phyloP scores from a whole-genome alignment of 129 eudicot genomes.

The Pittosporum tobira region DNA sequence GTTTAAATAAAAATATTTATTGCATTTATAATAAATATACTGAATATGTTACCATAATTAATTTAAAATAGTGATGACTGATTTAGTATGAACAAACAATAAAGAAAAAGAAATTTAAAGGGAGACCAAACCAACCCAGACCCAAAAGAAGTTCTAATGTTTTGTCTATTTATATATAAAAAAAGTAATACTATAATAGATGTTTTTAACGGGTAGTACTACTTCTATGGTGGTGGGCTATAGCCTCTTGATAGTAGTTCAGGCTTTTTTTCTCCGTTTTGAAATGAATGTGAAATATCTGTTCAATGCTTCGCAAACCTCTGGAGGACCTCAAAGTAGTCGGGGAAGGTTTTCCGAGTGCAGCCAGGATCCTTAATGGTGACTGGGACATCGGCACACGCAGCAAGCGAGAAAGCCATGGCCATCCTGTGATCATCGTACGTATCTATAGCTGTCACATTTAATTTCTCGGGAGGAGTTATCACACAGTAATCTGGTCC shows the following conservation, averaged over 20 bases:
- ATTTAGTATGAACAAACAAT: too few species aligned
- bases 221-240: too few species aligned
- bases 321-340: conserved; percentile 85
- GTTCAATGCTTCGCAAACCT: conserved; percentile 58
- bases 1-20: too few species aligned
- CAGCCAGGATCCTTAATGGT: conserved; percentile 90
- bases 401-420: conserved; percentile 98
- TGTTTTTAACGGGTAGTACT: too few species aligned
- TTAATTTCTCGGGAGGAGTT: conserved; percentile 87
- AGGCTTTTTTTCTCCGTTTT: background rate
- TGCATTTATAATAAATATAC: too few species aligned
- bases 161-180: too few species aligned
- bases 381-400: conserved; percentile 90
- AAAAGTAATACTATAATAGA: too few species aligned
- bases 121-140: too few species aligned
- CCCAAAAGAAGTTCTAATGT: too few species aligned
- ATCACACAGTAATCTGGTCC: conserved; percentile 89
- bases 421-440: conserved; percentile 98
- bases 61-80: too few species aligned
- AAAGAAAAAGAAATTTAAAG: too few species aligned
- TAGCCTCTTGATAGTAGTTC: background rate
- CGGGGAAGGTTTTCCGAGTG: conserved; percentile 93
- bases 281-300: background rate
- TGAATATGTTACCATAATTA: too few species aligned
- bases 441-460: conserved; percentile 70